These are phyloP conservation scores for Tardiomyces digboiensis DNA, from an alignment of 1,139 yeast genomes.

Conservation along the genomic window DNA sequence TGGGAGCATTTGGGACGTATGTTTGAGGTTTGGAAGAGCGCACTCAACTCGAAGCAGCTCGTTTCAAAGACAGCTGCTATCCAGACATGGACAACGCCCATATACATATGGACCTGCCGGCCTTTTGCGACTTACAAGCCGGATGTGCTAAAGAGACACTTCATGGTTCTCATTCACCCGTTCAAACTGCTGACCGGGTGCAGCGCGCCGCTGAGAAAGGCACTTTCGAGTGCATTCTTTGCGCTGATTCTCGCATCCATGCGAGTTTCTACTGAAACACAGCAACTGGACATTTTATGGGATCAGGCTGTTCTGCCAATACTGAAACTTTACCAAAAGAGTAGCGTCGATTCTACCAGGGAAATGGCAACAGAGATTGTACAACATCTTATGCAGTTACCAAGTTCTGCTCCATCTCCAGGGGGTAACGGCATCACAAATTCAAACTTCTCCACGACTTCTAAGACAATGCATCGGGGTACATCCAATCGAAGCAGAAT, in stretches of 20 bases:
- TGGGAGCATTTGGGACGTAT: constrained; percentile 4
- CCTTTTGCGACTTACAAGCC: constrained; percentile 4
- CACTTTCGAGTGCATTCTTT: background rate
- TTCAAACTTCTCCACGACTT: background rate
- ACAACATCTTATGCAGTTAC: background rate
- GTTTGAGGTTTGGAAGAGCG: constrained; percentile 5
- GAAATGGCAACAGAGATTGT: background rate
- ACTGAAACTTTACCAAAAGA: background rate
- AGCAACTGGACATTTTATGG: background rate
- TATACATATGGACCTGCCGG: constrained; percentile 3
- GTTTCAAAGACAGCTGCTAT: constrained; percentile 4
- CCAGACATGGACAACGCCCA: constrained; percentile 5
- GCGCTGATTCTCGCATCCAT: background rate
- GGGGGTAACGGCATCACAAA: background rate
- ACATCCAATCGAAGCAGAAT: background rate
- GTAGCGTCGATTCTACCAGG: background rate
- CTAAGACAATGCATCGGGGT: background rate
- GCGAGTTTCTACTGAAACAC: background rate
- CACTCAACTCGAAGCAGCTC: constrained; percentile 3
- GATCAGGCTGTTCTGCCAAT: background rate
- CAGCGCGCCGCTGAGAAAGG: background rate
- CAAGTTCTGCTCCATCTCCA: background rate
- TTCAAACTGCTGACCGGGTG: constrained; percentile 1
- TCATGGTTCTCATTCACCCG: constrained; percentile 4
- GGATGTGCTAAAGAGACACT: constrained; percentile 1